Evolutionary conservation across 2,329 filamentous ascomycete genomes (phyloP).

Genomic region (Byssothecium circinans): DNA sequence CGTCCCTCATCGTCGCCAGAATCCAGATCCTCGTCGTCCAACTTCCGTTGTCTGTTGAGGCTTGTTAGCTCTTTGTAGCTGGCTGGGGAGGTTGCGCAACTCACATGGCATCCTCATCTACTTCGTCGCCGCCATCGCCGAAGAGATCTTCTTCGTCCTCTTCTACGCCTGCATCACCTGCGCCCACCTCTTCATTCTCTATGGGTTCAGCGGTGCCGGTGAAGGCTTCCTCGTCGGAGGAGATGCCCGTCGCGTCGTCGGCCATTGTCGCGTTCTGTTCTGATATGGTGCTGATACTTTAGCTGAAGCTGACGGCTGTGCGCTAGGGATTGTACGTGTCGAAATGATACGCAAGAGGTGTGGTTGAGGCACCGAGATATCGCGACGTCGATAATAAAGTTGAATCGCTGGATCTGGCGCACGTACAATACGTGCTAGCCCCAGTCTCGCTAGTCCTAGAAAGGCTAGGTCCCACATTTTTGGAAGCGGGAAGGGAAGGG

Average conservation of each 20-base stretch:
- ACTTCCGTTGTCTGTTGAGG: conserved; percentile 46
- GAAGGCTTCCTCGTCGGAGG: conserved; percentile 39
- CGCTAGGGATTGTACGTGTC: too few relatives aligned
- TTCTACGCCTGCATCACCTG: conserved; percentile 35
- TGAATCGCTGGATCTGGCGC: too few relatives aligned
- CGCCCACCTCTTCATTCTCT: conserved; percentile 32
- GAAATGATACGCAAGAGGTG: too few relatives aligned
- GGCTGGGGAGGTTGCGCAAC: conserved; percentile 26
- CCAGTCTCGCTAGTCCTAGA: too few relatives aligned
- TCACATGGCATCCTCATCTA: conserved; percentile 34
- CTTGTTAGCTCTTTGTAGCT: conserved; percentile 17
- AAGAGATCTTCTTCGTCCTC: conserved; percentile 51
- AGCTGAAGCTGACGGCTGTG: too few relatives aligned
- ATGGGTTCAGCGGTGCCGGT: conserved; percentile 35
- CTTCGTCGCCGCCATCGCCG: conserved; percentile 48
- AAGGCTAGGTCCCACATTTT: too few relatives aligned
- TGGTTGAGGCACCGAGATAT: too few relatives aligned
- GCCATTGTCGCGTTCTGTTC: conserved; percentile 35
- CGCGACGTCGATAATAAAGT: too few relatives aligned
- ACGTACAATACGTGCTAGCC: too few relatives aligned
- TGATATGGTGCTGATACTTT: too few relatives aligned
- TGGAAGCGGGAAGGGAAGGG: too few relatives aligned
- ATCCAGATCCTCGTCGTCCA: conserved; percentile 65
- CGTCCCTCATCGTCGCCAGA: conserved; percentile 65
- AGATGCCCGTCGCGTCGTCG: conserved; percentile 25